Evolutionary conservation across 306 rosid species (phyloP).

Genomic region (Ochetophila trinervis): DNA sequence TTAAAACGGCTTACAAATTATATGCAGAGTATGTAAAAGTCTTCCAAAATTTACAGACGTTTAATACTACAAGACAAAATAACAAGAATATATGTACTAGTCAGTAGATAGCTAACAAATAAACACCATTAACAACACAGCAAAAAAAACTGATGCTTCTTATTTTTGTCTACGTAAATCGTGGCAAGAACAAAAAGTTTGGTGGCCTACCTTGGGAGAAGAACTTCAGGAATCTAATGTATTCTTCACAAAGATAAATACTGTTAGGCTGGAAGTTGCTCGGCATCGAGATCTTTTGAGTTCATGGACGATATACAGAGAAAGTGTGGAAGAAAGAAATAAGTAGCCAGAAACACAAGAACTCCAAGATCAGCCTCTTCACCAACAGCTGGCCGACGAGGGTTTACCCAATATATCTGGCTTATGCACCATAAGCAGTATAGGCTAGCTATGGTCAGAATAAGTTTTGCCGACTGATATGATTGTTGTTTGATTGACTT

Average conservation of each 20-base stretch:
- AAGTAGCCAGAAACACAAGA: constrained; percentile 57
- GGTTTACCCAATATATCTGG: constrained; percentile 61
- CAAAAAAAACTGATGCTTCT: background rate
- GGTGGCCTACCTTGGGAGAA: no score
- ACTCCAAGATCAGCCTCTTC: constrained; percentile 98
- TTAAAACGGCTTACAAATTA: constrained; percentile 4
- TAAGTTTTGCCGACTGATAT: constrained; percentile 51
- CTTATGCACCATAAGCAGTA: constrained; percentile 79
- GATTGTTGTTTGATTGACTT: constrained; percentile 47
- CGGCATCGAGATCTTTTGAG: constrained; percentile 42
- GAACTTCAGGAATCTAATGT: background rate
- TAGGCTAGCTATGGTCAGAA: constrained; percentile 44
- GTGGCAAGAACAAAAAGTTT: background rate
- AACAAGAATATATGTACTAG: background rate
- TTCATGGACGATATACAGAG: constrained; percentile 64
- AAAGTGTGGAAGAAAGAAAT: constrained; percentile 61
- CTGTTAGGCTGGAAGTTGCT: constrained; percentile 52
- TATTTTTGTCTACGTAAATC: background rate
- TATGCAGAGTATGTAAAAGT: background rate
- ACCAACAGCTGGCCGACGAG: constrained; percentile 76
- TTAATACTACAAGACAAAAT: background rate
- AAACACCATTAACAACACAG: constrained; percentile 2
- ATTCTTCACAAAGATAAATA: background rate
- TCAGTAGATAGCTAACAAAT: background rate
- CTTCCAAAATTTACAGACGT: background rate